These are phyloP conservation scores for Fusarium citri DNA, from an alignment of 2,329 filamentous ascomycete genomes.

Conservation along the genomic window DNA sequence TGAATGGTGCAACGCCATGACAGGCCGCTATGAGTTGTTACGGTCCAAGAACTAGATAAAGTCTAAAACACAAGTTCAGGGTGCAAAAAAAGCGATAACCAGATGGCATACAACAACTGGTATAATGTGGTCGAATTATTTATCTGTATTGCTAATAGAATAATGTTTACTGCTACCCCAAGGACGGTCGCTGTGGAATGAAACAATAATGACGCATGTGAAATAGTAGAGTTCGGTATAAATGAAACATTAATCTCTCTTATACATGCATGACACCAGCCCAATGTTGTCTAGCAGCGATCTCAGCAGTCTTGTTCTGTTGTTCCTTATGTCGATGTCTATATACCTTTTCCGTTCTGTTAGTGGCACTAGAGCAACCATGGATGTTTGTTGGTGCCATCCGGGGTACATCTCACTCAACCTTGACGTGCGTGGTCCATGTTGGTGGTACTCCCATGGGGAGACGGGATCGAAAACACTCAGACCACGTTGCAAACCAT, in stretches of 20 bases:
- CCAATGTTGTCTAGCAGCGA: not conserved
- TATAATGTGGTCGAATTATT: not conserved
- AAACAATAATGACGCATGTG: conserved; percentile 39
- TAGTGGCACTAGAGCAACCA: conserved; percentile 20
- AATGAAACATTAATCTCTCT: conserved; percentile 1
- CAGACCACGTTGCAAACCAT: not conserved
- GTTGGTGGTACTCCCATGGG: not conserved
- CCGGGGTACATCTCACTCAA: conserved; percentile 7
- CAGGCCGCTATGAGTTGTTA: not conserved
- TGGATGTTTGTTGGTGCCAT: conserved; percentile 9
- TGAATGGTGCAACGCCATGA: conserved; percentile 18
- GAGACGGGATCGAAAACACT: not conserved
- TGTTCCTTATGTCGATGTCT: conserved; percentile 5
- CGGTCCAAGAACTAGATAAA: not conserved
- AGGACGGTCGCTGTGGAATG: conserved; percentile 32
- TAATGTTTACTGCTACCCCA: not conserved
- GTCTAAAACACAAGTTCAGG: not conserved
- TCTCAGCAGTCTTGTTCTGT: not conserved
- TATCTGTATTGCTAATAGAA: not conserved
- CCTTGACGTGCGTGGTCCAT: conserved; percentile 13
- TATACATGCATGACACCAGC: not conserved
- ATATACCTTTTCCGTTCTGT: not conserved
- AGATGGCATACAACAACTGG: not conserved
- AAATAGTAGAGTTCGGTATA: not conserved
- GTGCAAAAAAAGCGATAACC: not conserved